Evolutionary conservation across 352 stramenopile genomes (phyloP).

Genomic region (Phytopythium kandeliae): DNA sequence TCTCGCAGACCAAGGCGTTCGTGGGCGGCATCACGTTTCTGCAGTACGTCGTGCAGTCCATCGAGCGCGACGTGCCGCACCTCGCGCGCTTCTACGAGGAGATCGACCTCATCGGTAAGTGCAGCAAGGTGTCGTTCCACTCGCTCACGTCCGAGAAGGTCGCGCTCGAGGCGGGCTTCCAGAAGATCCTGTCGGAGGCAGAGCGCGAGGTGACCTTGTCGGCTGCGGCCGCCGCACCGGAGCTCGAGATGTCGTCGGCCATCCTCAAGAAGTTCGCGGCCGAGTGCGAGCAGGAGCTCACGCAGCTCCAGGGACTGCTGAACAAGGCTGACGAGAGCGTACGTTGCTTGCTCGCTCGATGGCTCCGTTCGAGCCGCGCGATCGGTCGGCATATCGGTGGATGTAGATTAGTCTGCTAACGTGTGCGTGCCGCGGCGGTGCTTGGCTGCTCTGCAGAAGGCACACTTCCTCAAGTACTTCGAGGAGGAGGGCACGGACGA

Average conservation of each 20-base stretch:
- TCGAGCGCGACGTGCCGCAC: slow-evolving; percentile 72
- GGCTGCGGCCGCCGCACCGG: slow-evolving; percentile 15
- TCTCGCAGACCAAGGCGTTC: slow-evolving; percentile 86
- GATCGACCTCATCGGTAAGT: slow-evolving; percentile 70
- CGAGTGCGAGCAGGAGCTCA: slow-evolving; percentile 55
- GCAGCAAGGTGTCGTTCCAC: slow-evolving; percentile 63
- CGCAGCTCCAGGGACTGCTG: slow-evolving; percentile 38
- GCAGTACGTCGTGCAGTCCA: slow-evolving; percentile 84
- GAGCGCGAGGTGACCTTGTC: slow-evolving; percentile 20
- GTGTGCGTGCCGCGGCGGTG: too few relatives aligned
- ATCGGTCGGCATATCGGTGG: too few relatives aligned
- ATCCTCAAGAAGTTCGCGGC: slow-evolving; percentile 55
- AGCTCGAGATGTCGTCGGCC: slow-evolving; percentile 29
- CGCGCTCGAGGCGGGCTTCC: slow-evolving; percentile 51
- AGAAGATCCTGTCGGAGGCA: slow-evolving; percentile 48
- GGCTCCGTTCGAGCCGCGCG: too few relatives aligned
- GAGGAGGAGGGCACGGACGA: slow-evolving; percentile 78
- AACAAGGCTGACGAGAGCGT: slow-evolving; percentile 49
- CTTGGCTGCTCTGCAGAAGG: too few relatives aligned
- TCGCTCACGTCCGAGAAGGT: slow-evolving; percentile 68
- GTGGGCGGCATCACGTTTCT: slow-evolving; percentile 76
- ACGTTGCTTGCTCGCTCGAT: slow-evolving; percentile 11
- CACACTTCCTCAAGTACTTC: slow-evolving; percentile 75
- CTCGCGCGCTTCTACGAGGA: slow-evolving; percentile 71
- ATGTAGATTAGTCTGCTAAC: too few relatives aligned